These are phyloP conservation scores for Dryas integrifolia DNA, from an alignment of 331 rosid genomes.

Conservation along the genomic window DNA sequence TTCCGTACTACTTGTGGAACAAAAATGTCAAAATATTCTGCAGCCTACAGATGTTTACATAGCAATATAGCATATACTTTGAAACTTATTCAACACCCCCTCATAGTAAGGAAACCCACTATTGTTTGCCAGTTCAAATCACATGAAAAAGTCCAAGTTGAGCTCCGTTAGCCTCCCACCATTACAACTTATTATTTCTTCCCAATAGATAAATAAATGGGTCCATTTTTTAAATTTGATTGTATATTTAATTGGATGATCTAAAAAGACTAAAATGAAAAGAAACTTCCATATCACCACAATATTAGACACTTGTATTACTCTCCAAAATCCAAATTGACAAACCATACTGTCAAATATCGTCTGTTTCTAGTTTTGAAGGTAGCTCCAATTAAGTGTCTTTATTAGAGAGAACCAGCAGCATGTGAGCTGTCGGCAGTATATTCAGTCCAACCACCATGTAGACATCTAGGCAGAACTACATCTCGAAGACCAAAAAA, in stretches of 20 bases:
- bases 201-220: too few relatives aligned
- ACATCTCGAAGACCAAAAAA: background rate
- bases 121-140: background rate
- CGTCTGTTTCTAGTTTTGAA: too few relatives aligned
- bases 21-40: background rate
- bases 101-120: too few relatives aligned
- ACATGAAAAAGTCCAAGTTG: background rate
- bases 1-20: background rate
- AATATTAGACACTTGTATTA: too few relatives aligned
- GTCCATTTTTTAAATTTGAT: too few relatives aligned
- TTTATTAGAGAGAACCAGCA: background rate
- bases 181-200: too few relatives aligned
- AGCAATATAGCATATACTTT: background rate
- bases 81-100: background rate
- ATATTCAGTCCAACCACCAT: background rate
- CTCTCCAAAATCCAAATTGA: background rate
- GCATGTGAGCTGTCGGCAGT: slow-evolving; percentile 14
- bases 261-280: too few relatives aligned
- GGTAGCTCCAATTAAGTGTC: background rate
- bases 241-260: too few relatives aligned
- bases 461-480: background rate
- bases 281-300: too few relatives aligned
- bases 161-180: too few relatives aligned
- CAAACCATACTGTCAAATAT: too few relatives aligned
- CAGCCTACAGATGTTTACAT: too few relatives aligned